Evolutionary conservation across 352 stramenopile species (phyloP), one percentile per base, ranked within the genome.

Genomic region (Phytophthora fragariae): DNA sequence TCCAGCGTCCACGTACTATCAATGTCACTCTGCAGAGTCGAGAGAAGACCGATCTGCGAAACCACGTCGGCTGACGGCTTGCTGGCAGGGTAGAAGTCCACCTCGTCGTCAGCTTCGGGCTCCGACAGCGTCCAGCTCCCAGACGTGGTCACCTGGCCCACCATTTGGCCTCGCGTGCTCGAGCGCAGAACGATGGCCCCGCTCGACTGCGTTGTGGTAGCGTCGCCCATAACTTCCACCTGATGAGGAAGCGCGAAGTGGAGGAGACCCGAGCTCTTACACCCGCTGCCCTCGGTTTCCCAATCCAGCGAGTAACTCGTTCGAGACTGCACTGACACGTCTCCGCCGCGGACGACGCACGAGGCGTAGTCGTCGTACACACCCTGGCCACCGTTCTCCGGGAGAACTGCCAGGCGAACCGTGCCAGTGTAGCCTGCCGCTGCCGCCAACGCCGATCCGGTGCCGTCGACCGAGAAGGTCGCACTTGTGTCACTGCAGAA

Each of bases 161-260:
- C 65, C 81, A 92, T 88, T n/a, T 66, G 37, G 27, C 82, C 84
- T 21, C 82, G 82, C 2, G 80, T 84, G 14, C 76, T 86, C n/a
- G 82, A 89, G 54, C 86, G 70, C 29, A 65, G 44, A 19, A 73
- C 29, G 59, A 86, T 81, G 2, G 72, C 54, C 1, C n/a, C 59
- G 7, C 60, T 57, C 39, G 35, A 73, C 29, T 77, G 55, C 27
- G 65, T 57, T n/a, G 47, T 64, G 12, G 46, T 58, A 11, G 55
- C 17, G 21, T 41, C 27, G 3, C 21, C 53, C 44, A 90, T 70
- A 5, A 75, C 76, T 17, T 81, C 71, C 27, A 86, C 50, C 41
- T 91, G 83, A 41, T 91, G 83, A 62, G 62, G 75, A 21, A 88
- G 60, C 11, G 79, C 83, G 64, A 89, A 89, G 61, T 91, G 81